Evolutionary conservation across 768 basidiomycete genomes (phyloP).

Genomic region (Rhodocollybia butyracea): DNA sequence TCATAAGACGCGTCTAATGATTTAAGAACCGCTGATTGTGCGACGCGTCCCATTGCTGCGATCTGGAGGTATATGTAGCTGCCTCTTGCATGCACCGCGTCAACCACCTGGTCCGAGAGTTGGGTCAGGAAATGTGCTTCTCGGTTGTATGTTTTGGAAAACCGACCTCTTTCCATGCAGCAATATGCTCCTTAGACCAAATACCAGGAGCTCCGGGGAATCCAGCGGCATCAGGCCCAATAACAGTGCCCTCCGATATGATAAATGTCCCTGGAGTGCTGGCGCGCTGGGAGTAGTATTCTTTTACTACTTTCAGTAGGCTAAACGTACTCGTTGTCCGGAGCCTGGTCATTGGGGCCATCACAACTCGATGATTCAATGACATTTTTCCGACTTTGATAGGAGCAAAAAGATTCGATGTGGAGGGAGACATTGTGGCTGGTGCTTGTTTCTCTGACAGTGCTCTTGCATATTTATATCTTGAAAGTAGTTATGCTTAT

Average conservation of each 20-base stretch:
- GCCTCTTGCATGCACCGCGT: slow-evolving; percentile 46
- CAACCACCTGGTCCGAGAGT: slow-evolving; percentile 32
- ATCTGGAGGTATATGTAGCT: slow-evolving; percentile 44
- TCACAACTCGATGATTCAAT: slow-evolving; percentile 28
- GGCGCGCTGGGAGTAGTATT: slow-evolving; percentile 27
- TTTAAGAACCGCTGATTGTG: slow-evolving; percentile 16
- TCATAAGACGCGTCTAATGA: slow-evolving; percentile 16
- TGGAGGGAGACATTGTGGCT: neutral
- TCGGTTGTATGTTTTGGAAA: neutral
- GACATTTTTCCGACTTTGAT: slow-evolving; percentile 22
- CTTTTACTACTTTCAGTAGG: slow-evolving; percentile 16
- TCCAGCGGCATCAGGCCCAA: slow-evolving; percentile 25
- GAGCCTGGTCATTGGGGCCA: slow-evolving; percentile 31
- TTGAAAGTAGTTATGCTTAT: too few relatives aligned
- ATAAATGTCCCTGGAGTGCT: slow-evolving; percentile 27
- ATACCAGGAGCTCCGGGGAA: slow-evolving; percentile 32
- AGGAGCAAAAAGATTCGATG: slow-evolving; percentile 23
- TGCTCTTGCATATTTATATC: too few relatives aligned
- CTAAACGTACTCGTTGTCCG: slow-evolving; percentile 21
- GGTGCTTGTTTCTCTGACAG: too few relatives aligned
- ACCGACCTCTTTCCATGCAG: slow-evolving; percentile 6
- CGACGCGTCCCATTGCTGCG: slow-evolving; percentile 40
- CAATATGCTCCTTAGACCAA: slow-evolving; percentile 33
- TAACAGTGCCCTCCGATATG: slow-evolving; percentile 37
- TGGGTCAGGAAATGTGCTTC: neutral